Percentiles rank a stretch among this genome's conserved stretches.
Conservation (phyloP, 1,284 basidiomycete genomes). For the Cryptococcus deneoformans region DNA sequence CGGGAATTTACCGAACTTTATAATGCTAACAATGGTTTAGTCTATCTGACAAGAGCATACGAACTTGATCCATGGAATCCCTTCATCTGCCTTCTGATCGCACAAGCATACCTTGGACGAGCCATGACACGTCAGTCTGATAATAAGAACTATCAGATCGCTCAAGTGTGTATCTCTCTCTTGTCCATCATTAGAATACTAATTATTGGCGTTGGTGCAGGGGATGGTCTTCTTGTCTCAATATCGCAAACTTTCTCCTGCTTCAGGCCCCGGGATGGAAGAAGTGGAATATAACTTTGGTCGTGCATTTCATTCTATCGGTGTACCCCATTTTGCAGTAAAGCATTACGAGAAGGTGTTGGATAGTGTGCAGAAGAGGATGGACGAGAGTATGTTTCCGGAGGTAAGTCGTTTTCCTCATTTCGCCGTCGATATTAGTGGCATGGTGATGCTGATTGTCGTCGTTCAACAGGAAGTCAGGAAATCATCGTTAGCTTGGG, state of each 20-base stretch:
- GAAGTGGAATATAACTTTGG: conserved; percentile 93
- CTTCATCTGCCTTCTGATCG: conserved; percentile 75
- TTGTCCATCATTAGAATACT: background rate
- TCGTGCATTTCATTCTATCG: conserved; percentile 83
- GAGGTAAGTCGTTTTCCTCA: conserved; percentile 9
- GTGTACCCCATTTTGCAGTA: conserved; percentile 73
- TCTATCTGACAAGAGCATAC: conserved; percentile 84
- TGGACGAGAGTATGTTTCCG: conserved; percentile 19
- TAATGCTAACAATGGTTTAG: conserved; percentile 49
- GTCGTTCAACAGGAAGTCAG: conserved; percentile 20
- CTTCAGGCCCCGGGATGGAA: conserved; percentile 52
- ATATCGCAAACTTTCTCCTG: conserved; percentile 61
- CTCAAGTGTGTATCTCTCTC: conserved; percentile 59
- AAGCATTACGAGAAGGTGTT: conserved; percentile 78
- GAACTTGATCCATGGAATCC: conserved; percentile 81
- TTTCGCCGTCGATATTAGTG: no score
- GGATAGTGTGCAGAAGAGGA: conserved; percentile 56
- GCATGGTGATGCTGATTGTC: background rate
- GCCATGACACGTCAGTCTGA: conserved; percentile 92
- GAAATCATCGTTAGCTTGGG: conserved; percentile 54
- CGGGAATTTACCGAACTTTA: background rate
- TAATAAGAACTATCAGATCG: conserved; percentile 78
- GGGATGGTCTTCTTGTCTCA: conserved; percentile 75
- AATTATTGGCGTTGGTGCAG: conserved; percentile 48
- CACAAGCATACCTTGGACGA: conserved; percentile 79